Percentiles rank a stretch among this genome's conserved stretches.
Evolutionary conservation across 1,284 basidiomycete species (phyloP).

Genomic region (Austroboletus niveus): DNA sequence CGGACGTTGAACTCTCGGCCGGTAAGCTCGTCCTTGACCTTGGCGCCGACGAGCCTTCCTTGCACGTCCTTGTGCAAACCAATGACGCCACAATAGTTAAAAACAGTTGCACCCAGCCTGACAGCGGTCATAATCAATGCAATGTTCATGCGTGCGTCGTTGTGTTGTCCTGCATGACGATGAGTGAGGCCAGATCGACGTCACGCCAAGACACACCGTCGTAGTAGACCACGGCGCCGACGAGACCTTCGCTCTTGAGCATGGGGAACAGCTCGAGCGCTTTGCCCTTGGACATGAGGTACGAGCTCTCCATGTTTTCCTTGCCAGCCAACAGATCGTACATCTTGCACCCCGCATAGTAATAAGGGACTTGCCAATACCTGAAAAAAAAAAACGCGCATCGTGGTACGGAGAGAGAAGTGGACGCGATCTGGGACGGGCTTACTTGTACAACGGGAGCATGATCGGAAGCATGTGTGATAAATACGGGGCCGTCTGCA

Average conservation of each 20-base stretch:
- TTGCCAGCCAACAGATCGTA: slow-evolving; percentile 95
- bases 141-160: slow-evolving; percentile 98
- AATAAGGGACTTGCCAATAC: slow-evolving; percentile 98
- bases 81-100: slow-evolving; percentile 55
- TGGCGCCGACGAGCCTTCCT: slow-evolving; percentile 74
- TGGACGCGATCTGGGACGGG: not conserved
- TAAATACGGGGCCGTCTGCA: slow-evolving; percentile 95
- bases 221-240: slow-evolving; percentile 96
- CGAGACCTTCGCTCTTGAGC: slow-evolving; percentile 90
- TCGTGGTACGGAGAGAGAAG: not conserved
- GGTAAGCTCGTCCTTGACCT: slow-evolving; percentile 80
- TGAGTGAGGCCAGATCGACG: not conserved
- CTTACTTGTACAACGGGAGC: slow-evolving; percentile 85
- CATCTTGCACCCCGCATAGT: slow-evolving; percentile 93
- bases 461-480: slow-evolving; percentile 92
- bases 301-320: slow-evolving; percentile 96
- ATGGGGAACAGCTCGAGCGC: slow-evolving; percentile 95
- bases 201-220: slow-evolving; percentile 60
- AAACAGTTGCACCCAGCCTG: slow-evolving; percentile 85
- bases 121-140: slow-evolving; percentile 93
- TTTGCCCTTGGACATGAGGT: slow-evolving; percentile 92
- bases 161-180: slow-evolving; percentile 79
- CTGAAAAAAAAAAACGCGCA: slow-evolving; percentile 36
- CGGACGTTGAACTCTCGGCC: slow-evolving; percentile 82
- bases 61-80: slow-evolving; percentile 67